Conservation (phyloP, 345 rosid genomes). For the Eucalyptus grandis region DNA sequence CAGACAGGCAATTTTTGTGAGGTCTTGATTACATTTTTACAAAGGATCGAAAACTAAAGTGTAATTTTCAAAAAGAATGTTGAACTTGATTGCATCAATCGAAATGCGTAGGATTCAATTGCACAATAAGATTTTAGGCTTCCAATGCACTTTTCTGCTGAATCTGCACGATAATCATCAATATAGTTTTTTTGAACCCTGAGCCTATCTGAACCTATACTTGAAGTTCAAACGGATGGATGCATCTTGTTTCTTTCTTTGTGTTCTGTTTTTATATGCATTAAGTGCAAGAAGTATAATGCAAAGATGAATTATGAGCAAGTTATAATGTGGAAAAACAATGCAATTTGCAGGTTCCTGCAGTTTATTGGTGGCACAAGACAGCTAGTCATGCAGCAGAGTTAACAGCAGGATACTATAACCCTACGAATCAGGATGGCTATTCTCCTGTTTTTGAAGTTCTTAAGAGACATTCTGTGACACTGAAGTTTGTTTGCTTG, state of each 20-base stretch:
- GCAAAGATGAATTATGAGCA: background rate
- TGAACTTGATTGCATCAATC: background rate
- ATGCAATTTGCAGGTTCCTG: slow-evolving; percentile 59
- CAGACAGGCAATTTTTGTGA: background rate
- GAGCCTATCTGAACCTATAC: background rate
- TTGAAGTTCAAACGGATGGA: background rate
- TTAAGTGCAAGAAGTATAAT: background rate
- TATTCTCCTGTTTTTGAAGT: slow-evolving; percentile 61
- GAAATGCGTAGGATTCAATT: background rate
- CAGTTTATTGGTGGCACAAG: slow-evolving; percentile 87
- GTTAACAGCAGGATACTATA: slow-evolving; percentile 80
- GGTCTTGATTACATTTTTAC: background rate
- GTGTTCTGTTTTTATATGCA: background rate
- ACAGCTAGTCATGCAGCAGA: slow-evolving; percentile 91
- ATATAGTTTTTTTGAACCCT: background rate
- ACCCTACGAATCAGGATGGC: slow-evolving; percentile 85
- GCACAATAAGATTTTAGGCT: background rate
- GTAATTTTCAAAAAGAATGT: background rate
- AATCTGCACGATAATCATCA: background rate
- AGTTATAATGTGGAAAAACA: background rate
- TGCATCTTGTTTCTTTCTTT: background rate
- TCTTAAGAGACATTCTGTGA: slow-evolving; percentile 59
- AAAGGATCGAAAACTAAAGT: background rate
- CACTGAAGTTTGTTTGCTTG: slow-evolving; percentile 56
- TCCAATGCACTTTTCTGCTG: background rate